phyloP scores from a whole-genome alignment of 1,284 basidiomycete species.

The Cutaneotrichosporon cavernicola region DNA sequence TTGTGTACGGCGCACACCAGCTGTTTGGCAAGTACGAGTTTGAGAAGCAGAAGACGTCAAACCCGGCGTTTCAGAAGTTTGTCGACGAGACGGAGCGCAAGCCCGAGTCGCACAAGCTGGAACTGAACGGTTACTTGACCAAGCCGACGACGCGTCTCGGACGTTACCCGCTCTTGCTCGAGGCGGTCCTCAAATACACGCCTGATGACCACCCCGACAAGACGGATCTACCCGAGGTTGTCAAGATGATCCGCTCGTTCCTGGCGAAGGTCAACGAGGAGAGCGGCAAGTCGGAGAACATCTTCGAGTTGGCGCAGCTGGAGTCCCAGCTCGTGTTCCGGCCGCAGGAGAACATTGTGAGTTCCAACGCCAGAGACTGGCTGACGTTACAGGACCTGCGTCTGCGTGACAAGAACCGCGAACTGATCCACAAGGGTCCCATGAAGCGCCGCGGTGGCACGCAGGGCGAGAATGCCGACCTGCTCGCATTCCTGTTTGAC shows the following conservation, averaged over 20 bases:
- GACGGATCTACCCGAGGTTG: slow-evolving; percentile 70
- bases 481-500: slow-evolving; percentile 94
- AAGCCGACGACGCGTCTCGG: slow-evolving; percentile 97
- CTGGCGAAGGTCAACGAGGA: slow-evolving; percentile 86
- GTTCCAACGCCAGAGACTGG: slow-evolving; percentile 41
- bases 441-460: slow-evolving; percentile 81
- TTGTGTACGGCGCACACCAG: slow-evolving; percentile 94
- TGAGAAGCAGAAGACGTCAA: slow-evolving; percentile 94
- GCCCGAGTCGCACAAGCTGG: slow-evolving; percentile 92
- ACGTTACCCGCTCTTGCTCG: slow-evolving; percentile 88
- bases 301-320: slow-evolving; percentile 86
- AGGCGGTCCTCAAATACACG: slow-evolving; percentile 91
- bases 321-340: slow-evolving; percentile 84
- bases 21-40: slow-evolving; percentile 98
- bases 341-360: slow-evolving; percentile 76
- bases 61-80: slow-evolving; percentile 91
- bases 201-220: slow-evolving; percentile 89
- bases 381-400: slow-evolving; percentile 67
- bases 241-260: slow-evolving; percentile 78
- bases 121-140: slow-evolving; percentile 96
- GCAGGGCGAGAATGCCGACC: slow-evolving; percentile 77
- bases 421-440: slow-evolving; percentile 91
- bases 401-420: slow-evolving; percentile 79
- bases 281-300: slow-evolving; percentile 86
- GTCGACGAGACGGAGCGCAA: slow-evolving; percentile 91